Evolutionary conservation across 2,329 filamentous ascomycete species (phyloP).

Genomic region (Plectosphaerella cucumerina): DNA sequence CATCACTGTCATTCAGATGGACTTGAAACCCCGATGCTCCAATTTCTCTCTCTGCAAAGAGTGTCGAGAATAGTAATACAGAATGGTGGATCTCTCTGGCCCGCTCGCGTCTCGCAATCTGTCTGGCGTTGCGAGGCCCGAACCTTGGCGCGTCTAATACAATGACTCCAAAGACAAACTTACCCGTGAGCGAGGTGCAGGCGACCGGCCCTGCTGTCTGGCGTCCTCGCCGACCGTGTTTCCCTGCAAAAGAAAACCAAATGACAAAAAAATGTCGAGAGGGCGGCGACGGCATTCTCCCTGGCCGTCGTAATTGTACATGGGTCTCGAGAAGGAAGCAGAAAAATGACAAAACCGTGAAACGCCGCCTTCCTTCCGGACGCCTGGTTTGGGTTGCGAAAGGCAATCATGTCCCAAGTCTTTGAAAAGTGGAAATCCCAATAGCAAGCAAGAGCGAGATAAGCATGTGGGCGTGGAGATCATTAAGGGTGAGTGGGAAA

Average conservation of each 20-base stretch:
- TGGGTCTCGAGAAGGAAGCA: constrained; percentile 13
- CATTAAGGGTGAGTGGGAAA: constrained; percentile 16
- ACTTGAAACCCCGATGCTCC: too few relatives aligned
- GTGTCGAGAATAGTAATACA: constrained; percentile 26
- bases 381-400: neutral
- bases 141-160: too few relatives aligned
- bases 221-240: too few relatives aligned
- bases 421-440: constrained; percentile 1
- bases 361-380: constrained; percentile 3
- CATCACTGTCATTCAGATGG: too few relatives aligned
- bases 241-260: neutral
- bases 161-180: neutral
- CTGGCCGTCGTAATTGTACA: constrained; percentile 28
- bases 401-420: neutral
- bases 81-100: constrained; percentile 1
- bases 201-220: too few relatives aligned
- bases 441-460: neutral
- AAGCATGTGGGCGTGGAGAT: constrained; percentile 10
- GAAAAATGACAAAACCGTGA: neutral
- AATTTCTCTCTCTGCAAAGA: constrained; percentile 11
- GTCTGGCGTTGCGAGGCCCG: neutral
- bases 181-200: too few relatives aligned
- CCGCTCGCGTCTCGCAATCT: constrained; percentile 6
- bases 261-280: neutral
- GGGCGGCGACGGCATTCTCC: neutral